Percentiles rank a stretch among this genome's conserved stretches.
Evolutionary conservation across 2,329 filamentous ascomycete species (phyloP).

Genomic region (Fusarium miscanthi): DNA sequence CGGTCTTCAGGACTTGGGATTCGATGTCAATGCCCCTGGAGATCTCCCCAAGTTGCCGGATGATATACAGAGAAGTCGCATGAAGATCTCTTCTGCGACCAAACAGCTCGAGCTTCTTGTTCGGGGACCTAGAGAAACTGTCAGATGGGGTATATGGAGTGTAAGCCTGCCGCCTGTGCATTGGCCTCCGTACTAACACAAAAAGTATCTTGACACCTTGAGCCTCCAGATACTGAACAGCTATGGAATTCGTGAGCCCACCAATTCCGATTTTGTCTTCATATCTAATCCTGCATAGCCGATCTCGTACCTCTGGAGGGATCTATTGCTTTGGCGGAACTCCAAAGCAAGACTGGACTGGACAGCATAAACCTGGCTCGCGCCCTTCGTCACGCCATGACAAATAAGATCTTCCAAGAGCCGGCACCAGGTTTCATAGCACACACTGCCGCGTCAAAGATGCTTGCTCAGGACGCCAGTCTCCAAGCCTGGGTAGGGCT

Average conservation of each 20-base stretch:
- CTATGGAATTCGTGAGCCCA: constrained; percentile 59
- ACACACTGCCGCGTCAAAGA: constrained; percentile 65
- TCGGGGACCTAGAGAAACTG: constrained; percentile 61
- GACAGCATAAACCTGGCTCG: constrained; percentile 63
- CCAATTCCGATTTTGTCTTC: not conserved
- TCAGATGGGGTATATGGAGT: constrained; percentile 65
- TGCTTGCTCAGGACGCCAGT: constrained; percentile 59
- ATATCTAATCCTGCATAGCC: constrained; percentile 48
- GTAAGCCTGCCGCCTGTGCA: constrained; percentile 49
- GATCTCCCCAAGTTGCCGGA: constrained; percentile 61
- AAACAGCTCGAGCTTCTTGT: constrained; percentile 60
- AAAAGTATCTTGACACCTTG: constrained; percentile 61
- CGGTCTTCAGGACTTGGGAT: constrained; percentile 55
- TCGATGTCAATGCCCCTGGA: constrained; percentile 56
- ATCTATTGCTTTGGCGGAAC: constrained; percentile 58
- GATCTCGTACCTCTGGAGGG: constrained; percentile 61
- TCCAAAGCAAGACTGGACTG: constrained; percentile 58
- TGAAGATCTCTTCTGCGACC: constrained; percentile 61
- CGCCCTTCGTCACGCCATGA: constrained; percentile 67
- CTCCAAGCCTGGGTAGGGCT: constrained; percentile 67
- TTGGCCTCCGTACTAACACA: constrained; percentile 17
- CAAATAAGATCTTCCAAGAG: constrained; percentile 66
- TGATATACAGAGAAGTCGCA: constrained; percentile 58
- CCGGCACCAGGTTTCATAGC: constrained; percentile 60
- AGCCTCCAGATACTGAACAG: constrained; percentile 63